Evolutionary conservation across 2,329 filamentous ascomycete genomes (phyloP), one percentile per base, ranked within the genome.

Genomic region (Curvularia sp.): DNA sequence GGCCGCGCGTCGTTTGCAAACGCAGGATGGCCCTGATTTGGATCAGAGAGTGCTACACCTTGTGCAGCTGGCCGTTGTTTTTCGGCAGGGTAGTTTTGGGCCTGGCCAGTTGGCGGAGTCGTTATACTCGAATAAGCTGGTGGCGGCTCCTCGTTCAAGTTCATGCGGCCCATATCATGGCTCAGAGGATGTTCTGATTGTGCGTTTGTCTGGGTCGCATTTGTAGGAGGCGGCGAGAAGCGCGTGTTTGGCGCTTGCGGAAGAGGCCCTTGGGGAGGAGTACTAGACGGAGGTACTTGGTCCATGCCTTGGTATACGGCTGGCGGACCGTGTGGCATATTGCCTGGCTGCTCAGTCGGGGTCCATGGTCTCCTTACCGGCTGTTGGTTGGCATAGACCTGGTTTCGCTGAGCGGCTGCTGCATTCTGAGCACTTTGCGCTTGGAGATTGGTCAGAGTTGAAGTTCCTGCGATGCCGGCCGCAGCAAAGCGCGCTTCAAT

Each of bases 401-500:
- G 90, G 61, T 90, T 81, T 66, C 93, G 85, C 75, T 95, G 92
- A 28, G 91, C 85, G 18, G 93, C 92, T 2, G 93, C 93, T 15
- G 91, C 88, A 74, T 90, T 96, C 68, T 93, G 87, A 15, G 89
- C 88, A 71, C 89, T 96, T 67, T 93, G 87, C 38, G 85, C 83
- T 70, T 87, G 85, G 47, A 97, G 82, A 66, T 87, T 91, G 69
- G 86, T 94, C 51, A 97, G 81, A 1, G 93, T 96, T 2, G 89
- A 89, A 0, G 91, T 89, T 2, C 93, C 93, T 2, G 93, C 91
- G 63, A 97, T 97, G 35, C 93, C 93, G 28, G 93, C 90, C 3
- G 93, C 92, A 2, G 93, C 93, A 83, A 96, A 97, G 55, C 93
- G 87, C 50, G 92, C 91, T 75, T 97, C 93, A 68, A 97, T 97